Evolutionary conservation across 2,329 filamentous ascomycete genomes (phyloP).

Genomic region (Volutella citrinella): DNA sequence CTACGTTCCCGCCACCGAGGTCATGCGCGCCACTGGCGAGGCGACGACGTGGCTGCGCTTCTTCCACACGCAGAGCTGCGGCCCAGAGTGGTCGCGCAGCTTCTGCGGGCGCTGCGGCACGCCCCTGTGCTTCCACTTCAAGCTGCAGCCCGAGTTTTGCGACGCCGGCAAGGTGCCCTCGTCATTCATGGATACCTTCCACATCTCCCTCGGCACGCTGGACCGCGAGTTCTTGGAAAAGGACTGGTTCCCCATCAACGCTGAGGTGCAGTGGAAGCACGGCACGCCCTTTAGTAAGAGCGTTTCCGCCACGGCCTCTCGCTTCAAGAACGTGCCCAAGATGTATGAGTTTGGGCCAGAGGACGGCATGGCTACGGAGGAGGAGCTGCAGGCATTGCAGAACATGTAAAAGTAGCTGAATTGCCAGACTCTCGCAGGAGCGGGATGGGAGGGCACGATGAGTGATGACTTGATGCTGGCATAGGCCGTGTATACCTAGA

Average conservation of each 20-base stretch:
- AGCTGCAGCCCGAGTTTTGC: conserved; percentile 11
- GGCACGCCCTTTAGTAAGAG: conserved; percentile 17
- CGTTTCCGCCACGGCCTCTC: conserved; percentile 16
- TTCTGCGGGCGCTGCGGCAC: conserved; percentile 27
- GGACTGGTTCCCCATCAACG: conserved; percentile 15
- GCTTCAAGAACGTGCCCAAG: conserved; percentile 11
- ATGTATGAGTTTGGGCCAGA: conserved; percentile 8
- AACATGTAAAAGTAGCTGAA: too few species aligned
- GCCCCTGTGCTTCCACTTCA: conserved; percentile 17
- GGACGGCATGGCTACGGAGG: conserved; percentile 2
- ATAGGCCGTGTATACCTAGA: too few species aligned
- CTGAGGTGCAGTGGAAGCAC: conserved; percentile 15
- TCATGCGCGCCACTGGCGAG: conserved; percentile 12
- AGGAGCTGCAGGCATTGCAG: conserved; percentile 13
- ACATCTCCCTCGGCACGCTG: conserved; percentile 15
- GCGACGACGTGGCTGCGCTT: conserved; percentile 22
- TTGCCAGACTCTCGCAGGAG: too few species aligned
- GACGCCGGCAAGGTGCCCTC: conserved; percentile 14
- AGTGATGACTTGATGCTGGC: too few species aligned
- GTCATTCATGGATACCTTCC: conserved; percentile 14
- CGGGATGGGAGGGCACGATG: too few species aligned
- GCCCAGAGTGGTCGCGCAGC: conserved; percentile 14
- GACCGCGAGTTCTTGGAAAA: conserved; percentile 20
- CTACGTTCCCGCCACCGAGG: conserved; percentile 17
- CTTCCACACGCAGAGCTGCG: conserved; percentile 19